Base-by-base conservation (phyloP, 805 yeast species). In the Saccharomyces mikatae region DNA sequence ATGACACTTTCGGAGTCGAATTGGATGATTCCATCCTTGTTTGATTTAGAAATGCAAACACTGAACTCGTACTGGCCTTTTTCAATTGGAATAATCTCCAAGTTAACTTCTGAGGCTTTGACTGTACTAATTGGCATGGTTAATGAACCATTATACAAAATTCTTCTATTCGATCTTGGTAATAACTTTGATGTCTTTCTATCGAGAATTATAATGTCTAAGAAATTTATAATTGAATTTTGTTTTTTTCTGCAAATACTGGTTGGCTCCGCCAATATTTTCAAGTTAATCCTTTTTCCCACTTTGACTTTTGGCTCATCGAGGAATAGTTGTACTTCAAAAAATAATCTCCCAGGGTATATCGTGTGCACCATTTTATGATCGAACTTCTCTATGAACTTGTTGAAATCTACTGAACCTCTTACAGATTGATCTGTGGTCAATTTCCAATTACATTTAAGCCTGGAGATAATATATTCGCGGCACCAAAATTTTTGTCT, bases 31-130 rank as follows among this genome's bases (percentile, higher is more conserved):
- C 51, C 47, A 14, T 54, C 58, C 2, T 47, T 52, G 13, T 36
- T 49, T 11, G 53, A 22, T 9, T 49, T 53, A n/a, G 61, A 55
- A 4, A 65, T 22, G 32, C 60, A 58, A 2, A 60, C 64, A 1
- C 91, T 89, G 86, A 96, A 84, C 66, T 88, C 94, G 65, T 84
- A 90, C 49, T 81, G 84, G 1, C 97, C 98, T 48, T 77, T 76
- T 53, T 87, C 91, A 41, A 91, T 71, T 4, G 89, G 79, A 21
- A 84, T 81, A 44, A 86, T 65, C 26, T 74, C 75, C 30, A 81
- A 71, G 1, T 66, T 72, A 3, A 71, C 62, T 27, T 71, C 76
- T 0, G 80, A 78, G 0, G 85, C 76, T 1, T 61, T 62, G 0
- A 84, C 60, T 1, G 70, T 65, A 0, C 69, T 60, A 0, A 77